A percentile compares a stretch with the other conserved stretches of the same genome.
phyloP scores from a whole-genome alignment of 2,329 filamentous ascomycete genomes.

The Aspergillus calidoustus region DNA sequence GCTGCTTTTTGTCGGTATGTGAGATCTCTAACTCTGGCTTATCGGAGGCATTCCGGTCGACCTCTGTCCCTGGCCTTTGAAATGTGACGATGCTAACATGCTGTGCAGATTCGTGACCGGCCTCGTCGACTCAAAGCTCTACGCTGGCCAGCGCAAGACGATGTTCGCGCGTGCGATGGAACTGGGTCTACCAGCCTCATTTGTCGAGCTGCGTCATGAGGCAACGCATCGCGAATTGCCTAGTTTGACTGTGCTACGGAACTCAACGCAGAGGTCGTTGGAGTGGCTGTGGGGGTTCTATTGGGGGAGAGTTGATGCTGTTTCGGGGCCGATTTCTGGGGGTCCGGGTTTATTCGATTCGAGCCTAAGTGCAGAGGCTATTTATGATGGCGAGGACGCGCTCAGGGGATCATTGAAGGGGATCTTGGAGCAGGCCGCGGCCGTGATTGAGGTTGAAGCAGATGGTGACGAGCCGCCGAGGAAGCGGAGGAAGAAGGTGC shows the following conservation, averaged over 20 bases:
- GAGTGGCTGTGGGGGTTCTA: conserved; percentile 90
- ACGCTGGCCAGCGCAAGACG: conserved; percentile 43
- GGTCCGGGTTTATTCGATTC: not conserved
- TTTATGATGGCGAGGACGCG: conserved; percentile 19
- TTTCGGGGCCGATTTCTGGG: not conserved
- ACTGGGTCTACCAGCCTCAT: conserved; percentile 62
- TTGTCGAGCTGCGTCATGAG: conserved; percentile 88
- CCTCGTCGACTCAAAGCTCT: conserved; percentile 49
- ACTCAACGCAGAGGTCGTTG: conserved; percentile 71
- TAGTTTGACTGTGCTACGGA: conserved; percentile 71
- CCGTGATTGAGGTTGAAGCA: not conserved
- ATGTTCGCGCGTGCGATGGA: conserved; percentile 52
- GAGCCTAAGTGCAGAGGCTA: not conserved
- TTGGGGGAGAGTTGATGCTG: conserved; percentile 62
- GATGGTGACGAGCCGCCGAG: conserved; percentile 22
- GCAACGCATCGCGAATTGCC: conserved; percentile 89
- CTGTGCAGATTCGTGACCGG: conserved; percentile 49
- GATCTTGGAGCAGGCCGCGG: conserved; percentile 24
- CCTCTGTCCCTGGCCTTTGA: not conserved
- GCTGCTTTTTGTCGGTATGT: conserved; percentile 52
- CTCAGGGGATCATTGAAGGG: conserved; percentile 26
- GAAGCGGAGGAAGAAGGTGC: conserved; percentile 39
- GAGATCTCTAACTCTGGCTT: not conserved
- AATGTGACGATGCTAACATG: conserved; percentile 2
- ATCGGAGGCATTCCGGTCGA: not conserved